Base-by-base conservation (phyloP, 2,329 filamentous ascomycete species). In the Colletotrichum sp. region DNA sequence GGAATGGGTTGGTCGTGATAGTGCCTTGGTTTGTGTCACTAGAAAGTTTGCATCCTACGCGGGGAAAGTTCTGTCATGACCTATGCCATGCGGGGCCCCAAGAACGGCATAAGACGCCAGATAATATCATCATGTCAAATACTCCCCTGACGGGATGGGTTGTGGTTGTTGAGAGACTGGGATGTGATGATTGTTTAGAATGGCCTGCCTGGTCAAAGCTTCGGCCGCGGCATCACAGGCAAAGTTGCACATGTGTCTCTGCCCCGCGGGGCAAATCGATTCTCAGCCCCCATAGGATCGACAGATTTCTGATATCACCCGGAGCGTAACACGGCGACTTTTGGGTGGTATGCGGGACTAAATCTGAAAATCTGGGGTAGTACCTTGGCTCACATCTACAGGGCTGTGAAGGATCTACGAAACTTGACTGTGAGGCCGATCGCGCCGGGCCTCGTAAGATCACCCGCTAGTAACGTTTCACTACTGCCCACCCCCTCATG, bases 181-280 rank as follows among this genome's bases (percentile, higher is more conserved):
- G 21, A 67, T 16, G 38, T n/a, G 16, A 13, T 21, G 69, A 28
- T 9, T 0, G 0, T 24, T 16, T 4, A 0, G n/a, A 10, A 9
- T 3, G n/a, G 43, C 6, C 6, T 21, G 32, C 4, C 34, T 21
- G 24, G 34, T 4, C 67, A 26, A 16, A 21, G 13, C 61, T 43
- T 64, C 34, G 34, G 65, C 74, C 74, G 74, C 74, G 74, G 74
- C 58, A 74, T 75, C 74, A 75, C 70, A 38, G 64, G 16, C 26
- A 30, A 63, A 63, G 21, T 21, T 34, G 10, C 26, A 12, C 15
- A 10, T 24, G 12, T 26, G 32, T 13, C 21, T 8, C 26, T 34
- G 72, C 55, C 28, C 52, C 30, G 43, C 61, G 15, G 34, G 61
- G 48, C 61, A 71, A 65, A 16, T 60, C 36, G 26, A 16, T 43